These are phyloP conservation scores for Postia placenta DNA, from an alignment of 768 basidiomycete species.

Conservation along the genomic window DNA sequence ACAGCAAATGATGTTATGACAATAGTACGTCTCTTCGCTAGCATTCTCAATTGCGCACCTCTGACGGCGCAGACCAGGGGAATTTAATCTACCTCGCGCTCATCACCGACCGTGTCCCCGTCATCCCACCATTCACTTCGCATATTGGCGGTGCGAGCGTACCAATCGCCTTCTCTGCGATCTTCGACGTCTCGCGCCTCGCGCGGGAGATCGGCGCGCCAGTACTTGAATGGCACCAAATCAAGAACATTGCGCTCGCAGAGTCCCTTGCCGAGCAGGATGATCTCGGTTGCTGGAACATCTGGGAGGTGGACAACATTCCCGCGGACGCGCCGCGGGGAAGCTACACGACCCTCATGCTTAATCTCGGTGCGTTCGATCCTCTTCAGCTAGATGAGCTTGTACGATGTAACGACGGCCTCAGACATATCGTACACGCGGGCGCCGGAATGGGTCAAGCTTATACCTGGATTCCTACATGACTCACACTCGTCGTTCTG, in stretches of 20 bases:
- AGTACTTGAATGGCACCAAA: conserved; percentile 33
- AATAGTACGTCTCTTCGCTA: background rate
- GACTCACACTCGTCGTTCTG: conserved; percentile 25
- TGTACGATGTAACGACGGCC: background rate
- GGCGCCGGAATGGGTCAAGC: conserved; percentile 23
- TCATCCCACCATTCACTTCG: conserved; percentile 32
- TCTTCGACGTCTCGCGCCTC: conserved; percentile 34
- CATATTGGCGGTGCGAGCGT: conserved; percentile 25
- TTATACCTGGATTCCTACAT: conserved; percentile 21
- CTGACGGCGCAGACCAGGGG: conserved; percentile 14
- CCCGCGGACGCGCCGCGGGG: conserved; percentile 14
- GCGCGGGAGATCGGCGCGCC: conserved; percentile 16
- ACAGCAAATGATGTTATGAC: conserved; percentile 73
- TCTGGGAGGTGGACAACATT: conserved; percentile 24
- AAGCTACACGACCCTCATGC: conserved; percentile 13
- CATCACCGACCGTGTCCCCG: conserved; percentile 29
- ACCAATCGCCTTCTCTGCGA: conserved; percentile 27
- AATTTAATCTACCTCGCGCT: conserved; percentile 34
- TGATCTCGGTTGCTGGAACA: conserved; percentile 35
- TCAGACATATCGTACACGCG: conserved; percentile 29
- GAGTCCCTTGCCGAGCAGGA: conserved; percentile 16
- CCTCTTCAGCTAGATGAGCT: background rate
- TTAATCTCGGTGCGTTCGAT: conserved; percentile 22
- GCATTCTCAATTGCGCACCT: background rate
- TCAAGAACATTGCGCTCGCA: conserved; percentile 25